phyloP scores from a whole-genome alignment of 1,139 yeast genomes.

The Magnusiomyces ingens region DNA sequence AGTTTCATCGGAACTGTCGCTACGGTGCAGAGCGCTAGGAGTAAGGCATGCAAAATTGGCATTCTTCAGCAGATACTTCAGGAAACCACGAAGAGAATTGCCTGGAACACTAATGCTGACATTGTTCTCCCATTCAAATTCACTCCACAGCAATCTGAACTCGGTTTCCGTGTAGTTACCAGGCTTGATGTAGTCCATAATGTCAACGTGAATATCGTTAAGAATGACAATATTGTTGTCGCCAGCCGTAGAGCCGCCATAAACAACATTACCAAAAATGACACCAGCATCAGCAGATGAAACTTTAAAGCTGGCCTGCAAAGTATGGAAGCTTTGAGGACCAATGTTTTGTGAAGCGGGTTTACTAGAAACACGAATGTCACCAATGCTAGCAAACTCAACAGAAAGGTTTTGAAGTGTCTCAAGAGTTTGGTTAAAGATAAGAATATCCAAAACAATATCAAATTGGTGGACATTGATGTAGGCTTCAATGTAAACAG shows the following conservation, averaged over 20 bases:
- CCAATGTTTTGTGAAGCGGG: constrained; percentile 92
- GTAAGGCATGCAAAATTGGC: constrained; percentile 95
- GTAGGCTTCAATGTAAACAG: constrained; percentile 96
- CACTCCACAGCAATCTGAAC: constrained; percentile 98
- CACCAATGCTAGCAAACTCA: constrained; percentile 95
- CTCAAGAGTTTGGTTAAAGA: constrained; percentile 89
- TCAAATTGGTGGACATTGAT: constrained; percentile 94
- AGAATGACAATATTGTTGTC: constrained; percentile 86
- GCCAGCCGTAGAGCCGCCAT: constrained; percentile 92
- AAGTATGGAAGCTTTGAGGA: constrained; percentile 91
- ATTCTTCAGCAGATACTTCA: constrained; percentile 68
- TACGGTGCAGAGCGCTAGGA: constrained; percentile 61
- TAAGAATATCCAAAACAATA: constrained; percentile 84
- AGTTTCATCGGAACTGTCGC: constrained; percentile 16
- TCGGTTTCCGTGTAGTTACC: constrained; percentile 81
- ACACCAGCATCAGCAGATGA: constrained; percentile 97
- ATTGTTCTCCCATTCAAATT: constrained; percentile 99
- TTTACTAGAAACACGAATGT: constrained; percentile 86
- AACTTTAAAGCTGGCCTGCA: constrained; percentile 85
- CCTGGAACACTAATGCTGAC: constrained; percentile 76
- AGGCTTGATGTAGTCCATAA: constrained; percentile 96
- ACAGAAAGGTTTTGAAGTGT: constrained; percentile 89
- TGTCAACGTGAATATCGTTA: constrained; percentile 92
- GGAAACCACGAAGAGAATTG: constrained; percentile 65
- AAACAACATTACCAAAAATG: constrained; percentile 92